These are phyloP conservation scores for Candida tibetensis DNA, from an alignment of 805 yeast genomes.

Conservation along the genomic window DNA sequence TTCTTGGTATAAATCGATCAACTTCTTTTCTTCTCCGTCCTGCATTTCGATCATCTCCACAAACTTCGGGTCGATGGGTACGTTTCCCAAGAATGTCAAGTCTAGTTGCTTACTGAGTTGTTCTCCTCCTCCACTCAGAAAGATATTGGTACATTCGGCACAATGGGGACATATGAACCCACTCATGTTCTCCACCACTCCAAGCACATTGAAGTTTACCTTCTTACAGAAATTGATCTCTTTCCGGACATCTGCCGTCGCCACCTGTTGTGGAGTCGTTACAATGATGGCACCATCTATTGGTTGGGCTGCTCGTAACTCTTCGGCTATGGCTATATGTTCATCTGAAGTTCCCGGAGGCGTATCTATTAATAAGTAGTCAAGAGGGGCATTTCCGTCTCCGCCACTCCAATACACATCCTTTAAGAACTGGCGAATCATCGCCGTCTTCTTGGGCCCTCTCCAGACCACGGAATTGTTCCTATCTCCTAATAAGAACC, in stretches of 20 bases:
- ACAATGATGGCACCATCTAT: conserved; percentile 90
- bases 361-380: conserved; percentile 85
- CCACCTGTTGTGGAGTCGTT: conserved; percentile 93
- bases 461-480: conserved; percentile 96
- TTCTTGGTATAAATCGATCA: conserved; percentile 34
- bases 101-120: conserved; percentile 58
- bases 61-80: conserved; percentile 92
- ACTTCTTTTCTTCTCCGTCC: conserved; percentile 28
- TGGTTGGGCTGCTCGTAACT: conserved; percentile 64
- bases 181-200: conserved; percentile 93
- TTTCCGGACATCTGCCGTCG: conserved; percentile 90
- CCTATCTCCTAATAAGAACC: conserved; percentile 78
- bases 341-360: conserved; percentile 99
- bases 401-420: conserved; percentile 84
- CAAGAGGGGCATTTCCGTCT: conserved; percentile 45
- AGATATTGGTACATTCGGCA: conserved; percentile 86
- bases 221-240: conserved; percentile 90
- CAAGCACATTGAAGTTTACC: conserved; percentile 75
- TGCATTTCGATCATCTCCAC: conserved; percentile 82
- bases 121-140: conserved; percentile 91
- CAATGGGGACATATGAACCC: conserved; percentile 96
- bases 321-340: conserved; percentile 95
- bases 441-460: conserved; percentile 97
- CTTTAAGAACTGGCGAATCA: conserved; percentile 88
- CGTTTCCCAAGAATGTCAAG: conserved; percentile 73